Evolutionary conservation across 805 yeast genomes (phyloP).

Genomic region (Jamesozyma lodderae): DNA sequence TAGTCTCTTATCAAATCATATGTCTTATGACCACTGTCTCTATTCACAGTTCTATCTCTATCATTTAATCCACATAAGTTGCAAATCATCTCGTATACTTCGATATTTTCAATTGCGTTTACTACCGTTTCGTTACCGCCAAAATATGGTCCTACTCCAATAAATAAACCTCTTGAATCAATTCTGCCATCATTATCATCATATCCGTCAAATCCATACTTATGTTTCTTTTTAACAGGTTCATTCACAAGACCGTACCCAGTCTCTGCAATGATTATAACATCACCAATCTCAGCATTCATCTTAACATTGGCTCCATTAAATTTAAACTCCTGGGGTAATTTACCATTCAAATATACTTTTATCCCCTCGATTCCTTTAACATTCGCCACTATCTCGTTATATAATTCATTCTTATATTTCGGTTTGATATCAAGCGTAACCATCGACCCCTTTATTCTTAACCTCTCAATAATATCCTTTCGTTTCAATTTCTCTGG

Average conservation of each 20-base stretch:
- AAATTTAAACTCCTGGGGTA: conserved; percentile 34
- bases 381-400: conserved; percentile 29
- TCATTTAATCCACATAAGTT: conserved; percentile 38
- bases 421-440: conserved; percentile 6
- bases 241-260: conserved; percentile 69
- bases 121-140: not conserved
- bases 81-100: conserved; percentile 68
- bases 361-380: not conserved
- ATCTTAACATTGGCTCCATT: conserved; percentile 26
- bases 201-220: conserved; percentile 74
- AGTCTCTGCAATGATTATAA: conserved; percentile 23
- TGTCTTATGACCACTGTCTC: not conserved
- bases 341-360: conserved; percentile 45
- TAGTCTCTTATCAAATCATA: not conserved
- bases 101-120: conserved; percentile 59
- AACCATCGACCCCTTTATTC: conserved; percentile 14
- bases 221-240: conserved; percentile 15
- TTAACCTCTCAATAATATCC: conserved; percentile 15
- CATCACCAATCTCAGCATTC: not conserved
- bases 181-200: conserved; percentile 34
- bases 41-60: not conserved
- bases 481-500: conserved; percentile 15
- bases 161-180: conserved; percentile 74
- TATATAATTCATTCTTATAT: conserved; percentile 33
- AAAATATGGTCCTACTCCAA: conserved; percentile 48